Base-by-base conservation (phyloP, 169 alveolate species). In the Amoebophrya sp. region DNA sequence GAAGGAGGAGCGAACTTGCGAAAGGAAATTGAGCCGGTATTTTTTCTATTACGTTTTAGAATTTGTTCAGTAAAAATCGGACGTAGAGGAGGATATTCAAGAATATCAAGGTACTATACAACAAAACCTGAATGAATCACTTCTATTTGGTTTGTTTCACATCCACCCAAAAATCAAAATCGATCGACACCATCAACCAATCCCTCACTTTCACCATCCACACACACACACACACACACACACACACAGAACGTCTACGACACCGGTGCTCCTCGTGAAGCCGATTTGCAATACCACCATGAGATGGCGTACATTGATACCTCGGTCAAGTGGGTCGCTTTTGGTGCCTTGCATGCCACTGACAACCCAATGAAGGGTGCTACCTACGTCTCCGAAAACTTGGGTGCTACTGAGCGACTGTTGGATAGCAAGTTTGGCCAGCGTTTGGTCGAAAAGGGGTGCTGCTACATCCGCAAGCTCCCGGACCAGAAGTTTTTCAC, bases 241-340 rank as follows among this genome's bases (percentile, higher is more conserved):
- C n/a, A n/a, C n/a, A n/a, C n/a, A n/a, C n/a, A n/a, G 36, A 65
- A 65, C 26, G 83, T 65, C 36, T 65, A 65, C 83, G 83, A 65
- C 83, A 65, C 83, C 36, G 83, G 83, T 6, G 83, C 83, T 29
- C 83, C 83, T 29, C 18, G n/a, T 29, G 83, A 65, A 36, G 83
- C 83, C 36, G 83, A 65, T 18, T 26, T 65, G 33, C 83, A 65
- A 36, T 65, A 65, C 83, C 83, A 65, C 83, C 83, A 65, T 36
- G 83, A 65, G 83, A 65, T 65, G 83, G 83, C 83, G 38, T 65
- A 65, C 83, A 65, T 65, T 36, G 83, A 65, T 36, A 36, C 83
- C 2, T 65, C 83, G 10, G 83, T 65, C 36, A 65, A 65, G 33
- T 65, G 83, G 83, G 38, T 65, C 83, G 83, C 83, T 26, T 65